Evolutionary conservation across 768 basidiomycete species (phyloP), one percentile per base, ranked within the genome.

Genomic region (Butyriboletus loyo): DNA sequence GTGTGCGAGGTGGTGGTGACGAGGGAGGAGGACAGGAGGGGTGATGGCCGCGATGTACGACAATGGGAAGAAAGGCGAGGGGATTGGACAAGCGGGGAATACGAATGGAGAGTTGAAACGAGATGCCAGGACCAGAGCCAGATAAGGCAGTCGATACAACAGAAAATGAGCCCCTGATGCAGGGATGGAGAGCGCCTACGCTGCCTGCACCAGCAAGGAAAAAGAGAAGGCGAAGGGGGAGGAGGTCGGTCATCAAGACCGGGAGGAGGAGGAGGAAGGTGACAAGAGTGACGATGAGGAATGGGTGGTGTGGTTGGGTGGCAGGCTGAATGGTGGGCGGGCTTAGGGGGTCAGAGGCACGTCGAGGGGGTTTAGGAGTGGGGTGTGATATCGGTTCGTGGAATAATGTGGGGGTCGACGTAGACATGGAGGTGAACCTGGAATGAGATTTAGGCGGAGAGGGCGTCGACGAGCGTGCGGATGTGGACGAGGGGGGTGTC

Each of bases 211-310:
- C 65, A 0, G 46, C 52, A 7, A 67, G 24, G 40, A 86, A 76
- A 42, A 73, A 75, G 1, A 77, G 66, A 7, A 73, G 54, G 17
- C 80, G 77, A 5, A 80, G 63, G 2, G 83, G 80, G 55, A 85
- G 78, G 8, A 61, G 30, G 0, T 79, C 56, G 11, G 50, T 27
- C 52, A 53, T 74, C 4, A 79, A 71, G 17, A 77, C 60, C 17
- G 82, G 69, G 28, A 80, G 32, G 39, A 77, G 66, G 13, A 77
- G 49, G n/a, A 85, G 73, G 34, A 66, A 60, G 5, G 66, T 54
- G 27, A 62, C 15, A n/a, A 83, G 80, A 13, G 78, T 73, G 3
- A 49, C 35, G 30, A 67, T 56, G 66, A 37, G 75, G 60, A 36
- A 65, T 34, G 43, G 78, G 73, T 40, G 79, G 55, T 67, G 57